Evolutionary conservation across 2,329 filamentous ascomycete species (phyloP).

Genomic region (Beauveria sp.): DNA sequence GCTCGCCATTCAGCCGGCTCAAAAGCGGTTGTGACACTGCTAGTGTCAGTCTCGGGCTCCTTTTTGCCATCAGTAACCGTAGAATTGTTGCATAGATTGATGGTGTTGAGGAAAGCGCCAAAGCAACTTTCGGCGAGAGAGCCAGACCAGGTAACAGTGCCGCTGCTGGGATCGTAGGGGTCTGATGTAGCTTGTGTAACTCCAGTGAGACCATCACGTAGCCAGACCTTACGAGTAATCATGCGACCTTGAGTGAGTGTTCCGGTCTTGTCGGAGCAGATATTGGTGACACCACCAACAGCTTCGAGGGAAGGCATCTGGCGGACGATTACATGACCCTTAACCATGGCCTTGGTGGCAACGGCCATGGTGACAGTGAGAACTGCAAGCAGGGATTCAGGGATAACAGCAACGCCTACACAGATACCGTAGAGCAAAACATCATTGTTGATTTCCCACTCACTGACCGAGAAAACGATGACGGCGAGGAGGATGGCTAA

Average conservation of each 20-base stretch:
- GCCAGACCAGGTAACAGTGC: conserved; percentile 39
- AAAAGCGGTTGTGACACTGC: conserved; percentile 38
- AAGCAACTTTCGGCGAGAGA: conserved; percentile 33
- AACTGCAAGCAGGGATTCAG: conserved; percentile 60
- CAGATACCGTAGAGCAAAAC: conserved; percentile 55
- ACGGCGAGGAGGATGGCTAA: conserved; percentile 56
- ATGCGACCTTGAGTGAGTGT: conserved; percentile 60
- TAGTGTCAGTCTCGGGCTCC: conserved; percentile 38
- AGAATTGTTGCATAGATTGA: conserved; percentile 56
- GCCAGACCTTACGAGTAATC: conserved; percentile 56
- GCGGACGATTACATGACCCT: conserved; percentile 57
- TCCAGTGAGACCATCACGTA: conserved; percentile 45
- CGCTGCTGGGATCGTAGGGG: conserved; percentile 54
- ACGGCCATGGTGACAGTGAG: conserved; percentile 65
- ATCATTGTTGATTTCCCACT: conserved; percentile 46
- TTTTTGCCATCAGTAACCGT: conserved; percentile 41
- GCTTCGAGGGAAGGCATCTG: conserved; percentile 59
- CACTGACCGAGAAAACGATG: conserved; percentile 54
- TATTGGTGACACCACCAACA: conserved; percentile 61
- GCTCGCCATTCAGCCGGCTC: conserved; percentile 46
- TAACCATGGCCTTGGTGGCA: conserved; percentile 57
- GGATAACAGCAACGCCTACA: conserved; percentile 57
- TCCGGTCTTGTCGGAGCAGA: conserved; percentile 65
- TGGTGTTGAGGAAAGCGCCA: conserved; percentile 43
- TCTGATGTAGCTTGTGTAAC: conserved; percentile 48